Conservation (phyloP, 345 rosid genomes). For the Anastatica hierochuntica region DNA sequence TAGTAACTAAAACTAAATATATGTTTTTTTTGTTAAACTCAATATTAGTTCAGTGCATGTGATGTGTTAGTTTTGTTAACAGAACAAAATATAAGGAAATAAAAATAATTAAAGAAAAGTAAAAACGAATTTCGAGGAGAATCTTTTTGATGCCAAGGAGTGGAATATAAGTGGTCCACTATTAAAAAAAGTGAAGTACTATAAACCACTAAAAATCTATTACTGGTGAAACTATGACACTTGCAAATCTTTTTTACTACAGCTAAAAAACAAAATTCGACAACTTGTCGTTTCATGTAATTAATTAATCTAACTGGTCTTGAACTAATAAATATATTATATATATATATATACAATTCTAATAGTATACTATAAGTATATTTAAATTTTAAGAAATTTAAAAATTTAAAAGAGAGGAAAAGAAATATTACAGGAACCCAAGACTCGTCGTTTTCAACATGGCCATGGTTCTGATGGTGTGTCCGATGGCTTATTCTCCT, state of each 20-base stretch:
- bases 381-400: not conserved
- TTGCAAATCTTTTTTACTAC: not conserved
- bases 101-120: not conserved
- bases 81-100: not conserved
- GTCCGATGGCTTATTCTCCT: constrained; percentile 91
- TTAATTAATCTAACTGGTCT: too few species aligned
- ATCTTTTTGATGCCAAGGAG: constrained; percentile 12
- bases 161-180: constrained; percentile 22
- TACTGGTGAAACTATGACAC: not conserved
- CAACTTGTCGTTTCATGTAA: not conserved
- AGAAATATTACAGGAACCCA: constrained; percentile 58
- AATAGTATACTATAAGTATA: too few species aligned
- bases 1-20: not conserved
- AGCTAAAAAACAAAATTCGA: not conserved
- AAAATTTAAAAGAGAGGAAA: not conserved
- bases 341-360: too few species aligned
- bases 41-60: constrained; percentile 4
- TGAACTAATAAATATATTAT: too few species aligned
- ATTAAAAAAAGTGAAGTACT: not conserved
- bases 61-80: too few species aligned
- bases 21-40: not conserved
- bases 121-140: constrained; percentile 14
- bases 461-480: constrained; percentile 85
- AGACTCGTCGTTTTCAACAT: constrained; percentile 77
- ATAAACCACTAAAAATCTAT: not conserved